phyloP scores from a whole-genome alignment of 129 eudicot genomes.

The Flaveria trinervia region DNA sequence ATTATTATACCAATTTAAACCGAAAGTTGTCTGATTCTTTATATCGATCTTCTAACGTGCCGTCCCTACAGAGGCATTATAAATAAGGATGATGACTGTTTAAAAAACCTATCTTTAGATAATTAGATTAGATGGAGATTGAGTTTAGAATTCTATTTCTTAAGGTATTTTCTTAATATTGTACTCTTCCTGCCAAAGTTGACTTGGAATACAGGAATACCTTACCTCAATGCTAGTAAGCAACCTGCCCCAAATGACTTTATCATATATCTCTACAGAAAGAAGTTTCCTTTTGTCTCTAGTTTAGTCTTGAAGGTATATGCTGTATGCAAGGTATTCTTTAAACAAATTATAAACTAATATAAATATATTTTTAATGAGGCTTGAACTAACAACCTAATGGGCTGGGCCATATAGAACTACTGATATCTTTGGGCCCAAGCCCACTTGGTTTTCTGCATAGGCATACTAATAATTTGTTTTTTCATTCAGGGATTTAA shows the following conservation, averaged over 20 bases:
- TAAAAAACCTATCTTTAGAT: conserved; percentile 8
- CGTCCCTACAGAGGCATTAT: conserved; percentile 5
- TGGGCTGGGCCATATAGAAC: conserved; percentile 1
- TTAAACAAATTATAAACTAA: neutral
- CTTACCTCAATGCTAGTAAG: conserved; percentile 25
- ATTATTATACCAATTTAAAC: conserved; percentile 25
- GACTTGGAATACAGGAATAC: conserved; percentile 39
- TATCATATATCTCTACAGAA: conserved; percentile 21
- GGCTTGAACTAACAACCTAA: neutral
- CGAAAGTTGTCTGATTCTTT: conserved; percentile 1
- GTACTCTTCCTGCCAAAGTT: conserved; percentile 38
- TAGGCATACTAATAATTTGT: neutral
- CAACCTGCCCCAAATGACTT: conserved; percentile 37
- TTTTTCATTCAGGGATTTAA: neutral
- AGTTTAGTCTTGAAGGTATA: conserved; percentile 16
- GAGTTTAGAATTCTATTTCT: conserved; percentile 16
- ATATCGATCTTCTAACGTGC: conserved; percentile 19
- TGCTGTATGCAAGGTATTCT: no score
- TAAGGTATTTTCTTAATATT: conserved; percentile 23
- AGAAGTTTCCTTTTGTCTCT: conserved; percentile 26
- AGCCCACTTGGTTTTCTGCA: conserved; percentile 2
- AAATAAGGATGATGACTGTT: conserved; percentile 17
- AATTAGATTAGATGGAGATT: conserved; percentile 24
- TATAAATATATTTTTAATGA: neutral
- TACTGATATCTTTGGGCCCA: neutral